Base-by-base conservation (phyloP, 495 filamentous ascomycete species). In the Hypoxylon lienhwacheense region DNA sequence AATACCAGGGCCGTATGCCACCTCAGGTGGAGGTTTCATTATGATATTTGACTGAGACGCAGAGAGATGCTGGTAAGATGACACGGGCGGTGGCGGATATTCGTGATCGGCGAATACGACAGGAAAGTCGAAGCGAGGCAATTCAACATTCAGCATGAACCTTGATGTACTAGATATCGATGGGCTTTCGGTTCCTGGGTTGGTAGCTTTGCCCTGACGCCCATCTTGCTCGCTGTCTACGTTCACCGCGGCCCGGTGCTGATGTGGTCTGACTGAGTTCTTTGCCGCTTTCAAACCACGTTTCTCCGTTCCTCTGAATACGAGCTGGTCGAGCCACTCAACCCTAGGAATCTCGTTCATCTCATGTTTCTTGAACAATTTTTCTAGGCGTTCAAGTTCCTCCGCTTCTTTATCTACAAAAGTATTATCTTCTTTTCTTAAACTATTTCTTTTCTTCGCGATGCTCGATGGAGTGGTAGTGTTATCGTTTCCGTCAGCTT, bases 301-400 rank as follows among this genome's bases (percentile, higher is more conserved):
- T 72, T 86, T 90, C 69, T 95, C 90, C 40, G 93, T 77, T 33
- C 85, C 85, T 29, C 90, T 85, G 65, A 95, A 97, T 5, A 95
- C 89, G 51, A 97, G 76, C 55, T 91, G 86, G 65, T 99, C 93
- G 41, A 99, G 80, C 93, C 93, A 97, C 65, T 95, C 90, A 34
- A 93, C 86, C 11, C 88, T 81, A 2, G 88, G 85, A 10, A 99
- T 91, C 61, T 97, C 92, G 16, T 90, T 90, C 85, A 97, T 93
- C 66, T 99, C 93, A 61, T 97, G 95, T 68, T 96, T 95, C 73
- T 99, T 99, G 61, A 99, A 87, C 36, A 97, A 64, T 43, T 83
- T 84, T 66, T 95, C 89, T 32, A 97, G 76, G 11, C 91, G 77
- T 52, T 93, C 88, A 33, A 92, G 71, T 68, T 97, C 91, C 29